Percentiles rank a stretch among this genome's conserved stretches.
These are phyloP conservation scores for Termitomyces sp. DNA, from an alignment of 768 basidiomycete species.

Conservation along the genomic window DNA sequence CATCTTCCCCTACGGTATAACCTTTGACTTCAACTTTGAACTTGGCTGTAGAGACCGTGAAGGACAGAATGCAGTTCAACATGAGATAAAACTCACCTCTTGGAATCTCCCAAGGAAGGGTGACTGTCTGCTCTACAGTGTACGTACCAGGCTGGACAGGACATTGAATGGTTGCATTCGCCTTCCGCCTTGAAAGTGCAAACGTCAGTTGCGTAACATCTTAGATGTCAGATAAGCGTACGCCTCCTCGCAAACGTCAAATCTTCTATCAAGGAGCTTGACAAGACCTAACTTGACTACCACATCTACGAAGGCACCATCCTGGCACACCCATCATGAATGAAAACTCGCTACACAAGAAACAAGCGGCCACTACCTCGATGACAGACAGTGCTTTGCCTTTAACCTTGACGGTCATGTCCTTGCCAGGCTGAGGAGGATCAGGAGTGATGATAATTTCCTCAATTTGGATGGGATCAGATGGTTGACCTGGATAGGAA, in stretches of 20 bases:
- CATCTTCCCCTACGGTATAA: slow-evolving; percentile 66
- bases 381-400: slow-evolving; percentile 56
- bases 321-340: slow-evolving; percentile 36
- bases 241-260: slow-evolving; percentile 94
- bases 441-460: slow-evolving; percentile 78
- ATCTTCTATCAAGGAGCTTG: slow-evolving; percentile 77
- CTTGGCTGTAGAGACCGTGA: slow-evolving; percentile 54
- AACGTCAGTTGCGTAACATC: neutral
- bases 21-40: slow-evolving; percentile 69
- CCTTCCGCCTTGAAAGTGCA: slow-evolving; percentile 49
- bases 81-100: slow-evolving; percentile 39
- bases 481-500: slow-evolving; percentile 32
- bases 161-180: slow-evolving; percentile 76
- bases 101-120: slow-evolving; percentile 90
- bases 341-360: neutral
- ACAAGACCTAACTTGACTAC: slow-evolving; percentile 90
- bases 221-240: slow-evolving; percentile 38
- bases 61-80: slow-evolving; percentile 1
- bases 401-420: slow-evolving; percentile 80
- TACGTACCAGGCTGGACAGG: slow-evolving; percentile 74
- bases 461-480: slow-evolving; percentile 54
- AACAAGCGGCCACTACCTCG: slow-evolving; percentile 42
- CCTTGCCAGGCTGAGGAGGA: slow-evolving; percentile 82
- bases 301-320: slow-evolving; percentile 89
- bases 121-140: slow-evolving; percentile 75